Evolutionary conservation across 108 stramenopile species (phyloP).

Genomic region (Cyclotella choctawhatcheeana): DNA sequence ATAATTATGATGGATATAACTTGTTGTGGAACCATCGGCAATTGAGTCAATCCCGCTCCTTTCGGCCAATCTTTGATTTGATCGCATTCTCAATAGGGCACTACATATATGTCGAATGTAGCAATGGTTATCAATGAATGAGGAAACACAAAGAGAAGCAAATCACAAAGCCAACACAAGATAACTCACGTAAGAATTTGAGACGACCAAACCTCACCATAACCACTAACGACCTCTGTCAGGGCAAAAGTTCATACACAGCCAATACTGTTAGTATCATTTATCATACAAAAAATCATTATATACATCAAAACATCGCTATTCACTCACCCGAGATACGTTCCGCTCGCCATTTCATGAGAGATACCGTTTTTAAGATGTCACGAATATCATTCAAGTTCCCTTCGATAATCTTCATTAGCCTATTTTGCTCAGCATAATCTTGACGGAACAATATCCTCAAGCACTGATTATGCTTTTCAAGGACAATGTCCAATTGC

Average conservation of each 20-base stretch:
- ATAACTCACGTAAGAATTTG: constrained; percentile 77
- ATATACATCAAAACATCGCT: background rate
- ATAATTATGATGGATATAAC: constrained; percentile 49
- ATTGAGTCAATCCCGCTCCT: too few relatives aligned
- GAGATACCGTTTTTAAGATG: constrained; percentile 80
- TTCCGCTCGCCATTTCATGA: constrained; percentile 79
- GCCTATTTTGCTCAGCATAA: constrained; percentile 44
- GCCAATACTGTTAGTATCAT: too few relatives aligned
- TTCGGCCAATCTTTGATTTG: constrained; percentile 25
- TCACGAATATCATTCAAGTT: constrained; percentile 78
- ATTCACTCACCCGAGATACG: constrained; percentile 45
- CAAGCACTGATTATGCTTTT: constrained; percentile 48
- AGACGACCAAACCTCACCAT: constrained; percentile 90
- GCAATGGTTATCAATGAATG: too few relatives aligned
- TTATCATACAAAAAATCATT: too few relatives aligned
- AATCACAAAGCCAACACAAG: too few relatives aligned
- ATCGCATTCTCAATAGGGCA: constrained; percentile 47
- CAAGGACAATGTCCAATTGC: constrained; percentile 34
- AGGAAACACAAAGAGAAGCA: too few relatives aligned
- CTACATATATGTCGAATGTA: too few relatives aligned
- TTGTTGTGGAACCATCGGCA: too few relatives aligned
- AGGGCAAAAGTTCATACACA: background rate
- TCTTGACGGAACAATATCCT: background rate
- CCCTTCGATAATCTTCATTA: constrained; percentile 52
- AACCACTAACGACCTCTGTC: constrained; percentile 74